Percentiles rank a stretch among this genome's conserved stretches.
Evolutionary conservation across 2,329 filamentous ascomycete species (phyloP).

Genomic region (Xylariaceae sp.): DNA sequence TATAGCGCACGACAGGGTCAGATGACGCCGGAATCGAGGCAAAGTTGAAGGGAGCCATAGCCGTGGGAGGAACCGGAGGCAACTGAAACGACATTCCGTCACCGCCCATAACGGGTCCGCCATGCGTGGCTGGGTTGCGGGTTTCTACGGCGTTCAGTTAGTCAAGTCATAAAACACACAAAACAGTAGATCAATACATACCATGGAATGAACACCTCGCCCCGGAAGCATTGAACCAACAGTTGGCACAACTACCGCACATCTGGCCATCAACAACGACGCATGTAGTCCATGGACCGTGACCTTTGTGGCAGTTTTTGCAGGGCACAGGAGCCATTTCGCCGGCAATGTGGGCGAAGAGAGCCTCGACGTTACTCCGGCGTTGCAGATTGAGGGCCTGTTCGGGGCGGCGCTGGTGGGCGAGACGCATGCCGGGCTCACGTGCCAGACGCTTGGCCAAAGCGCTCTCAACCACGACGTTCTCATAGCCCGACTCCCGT

Average conservation of each 20-base stretch:
- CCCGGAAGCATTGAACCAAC: conserved; percentile 62
- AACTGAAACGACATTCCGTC: conserved; percentile 30
- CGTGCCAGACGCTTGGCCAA: conserved; percentile 53
- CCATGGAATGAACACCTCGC: conserved; percentile 60
- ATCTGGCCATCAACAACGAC: conserved; percentile 60
- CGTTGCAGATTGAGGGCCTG: conserved; percentile 55
- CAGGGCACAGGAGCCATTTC: conserved; percentile 47
- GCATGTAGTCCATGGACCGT: conserved; percentile 58
- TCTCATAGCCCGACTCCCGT: conserved; percentile 44
- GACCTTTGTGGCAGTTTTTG: conserved; percentile 59
- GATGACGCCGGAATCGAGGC: conserved; percentile 32
- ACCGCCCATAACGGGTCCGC: conserved; percentile 28
- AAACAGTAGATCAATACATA: conserved; percentile 31
- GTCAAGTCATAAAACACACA: not conserved
- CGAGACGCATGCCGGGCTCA: conserved; percentile 48
- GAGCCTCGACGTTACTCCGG: conserved; percentile 58
- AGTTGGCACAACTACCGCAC: conserved; percentile 62
- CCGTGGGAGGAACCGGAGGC: conserved; percentile 28
- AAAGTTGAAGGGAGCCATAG: conserved; percentile 32
- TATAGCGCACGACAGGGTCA: conserved; percentile 40
- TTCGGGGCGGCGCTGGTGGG: conserved; percentile 52
- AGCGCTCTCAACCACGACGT: conserved; percentile 51
- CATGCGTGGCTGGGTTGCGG: conserved; percentile 41
- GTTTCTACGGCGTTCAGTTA: conserved; percentile 38
- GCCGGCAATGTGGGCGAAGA: conserved; percentile 57